A percentile compares a stretch with the other conserved stretches of the same genome.
Evolutionary conservation across 139 green algal genomes (phyloP).

Genomic region (Gonium pectorale): DNA sequence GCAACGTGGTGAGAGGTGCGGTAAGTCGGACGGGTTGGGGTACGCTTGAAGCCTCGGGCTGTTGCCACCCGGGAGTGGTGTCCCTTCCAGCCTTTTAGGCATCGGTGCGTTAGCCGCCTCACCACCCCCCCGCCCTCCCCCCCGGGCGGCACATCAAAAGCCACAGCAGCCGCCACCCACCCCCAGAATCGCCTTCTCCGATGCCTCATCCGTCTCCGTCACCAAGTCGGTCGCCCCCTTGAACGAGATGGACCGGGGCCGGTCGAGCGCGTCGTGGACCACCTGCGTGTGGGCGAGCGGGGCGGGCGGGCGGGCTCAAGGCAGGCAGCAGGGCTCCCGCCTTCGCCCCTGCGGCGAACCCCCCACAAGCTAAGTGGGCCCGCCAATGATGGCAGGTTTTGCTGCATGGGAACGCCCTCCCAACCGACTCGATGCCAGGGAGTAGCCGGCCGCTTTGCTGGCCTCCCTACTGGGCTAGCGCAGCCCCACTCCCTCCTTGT

Average conservation of each 20-base stretch:
- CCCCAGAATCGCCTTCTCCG: constrained; percentile 73
- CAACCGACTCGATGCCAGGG: neutral
- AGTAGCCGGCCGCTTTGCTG: no score
- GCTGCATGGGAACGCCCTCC: no score
- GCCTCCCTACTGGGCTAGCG: no score
- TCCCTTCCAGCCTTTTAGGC: neutral
- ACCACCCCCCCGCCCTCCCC: neutral
- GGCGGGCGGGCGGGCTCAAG: neutral
- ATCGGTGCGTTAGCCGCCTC: neutral
- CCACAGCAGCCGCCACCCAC: constrained; percentile 20
- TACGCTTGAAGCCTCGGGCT: neutral
- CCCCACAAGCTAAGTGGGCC: no score
- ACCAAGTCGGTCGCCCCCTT: constrained; percentile 86
- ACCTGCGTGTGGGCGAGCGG: constrained; percentile 59
- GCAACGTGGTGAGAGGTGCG: neutral
- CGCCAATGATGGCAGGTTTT: neutral
- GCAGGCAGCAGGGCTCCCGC: neutral
- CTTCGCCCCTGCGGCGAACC: no score
- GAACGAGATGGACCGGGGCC: constrained; percentile 75
- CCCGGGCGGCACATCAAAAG: neutral
- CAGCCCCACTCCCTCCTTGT: no score
- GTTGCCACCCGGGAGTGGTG: neutral
- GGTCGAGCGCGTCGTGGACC: constrained; percentile 72
- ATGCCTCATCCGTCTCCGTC: constrained; percentile 80
- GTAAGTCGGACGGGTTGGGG: neutral